phyloP scores from a whole-genome alignment of 257 asterid species.

The Nemophila menziesii region DNA sequence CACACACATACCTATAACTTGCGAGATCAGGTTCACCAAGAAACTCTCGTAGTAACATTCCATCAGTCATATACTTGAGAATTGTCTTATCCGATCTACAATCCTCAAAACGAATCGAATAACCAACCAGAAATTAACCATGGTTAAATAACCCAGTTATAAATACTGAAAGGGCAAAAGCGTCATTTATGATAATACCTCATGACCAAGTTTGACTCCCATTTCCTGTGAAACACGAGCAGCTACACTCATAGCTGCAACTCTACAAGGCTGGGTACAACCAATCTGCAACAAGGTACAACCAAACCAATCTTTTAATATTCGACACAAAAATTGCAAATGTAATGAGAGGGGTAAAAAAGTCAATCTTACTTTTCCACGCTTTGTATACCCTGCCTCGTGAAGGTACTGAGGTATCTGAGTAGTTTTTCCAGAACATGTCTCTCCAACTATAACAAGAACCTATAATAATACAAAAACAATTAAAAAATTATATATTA shows the following conservation, averaged over 20 bases:
- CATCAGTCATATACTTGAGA: conserved; percentile 90
- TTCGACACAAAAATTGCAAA: neutral
- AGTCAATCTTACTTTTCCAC: conserved; percentile 49
- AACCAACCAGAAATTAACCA: conserved; percentile 50
- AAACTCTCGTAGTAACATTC: conserved; percentile 83
- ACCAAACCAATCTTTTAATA: neutral
- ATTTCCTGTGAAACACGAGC: conserved; percentile 96
- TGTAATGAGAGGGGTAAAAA: neutral
- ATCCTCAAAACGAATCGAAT: conserved; percentile 91
- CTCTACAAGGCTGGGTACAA: conserved; percentile 95
- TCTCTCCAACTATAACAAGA: conserved; percentile 93
- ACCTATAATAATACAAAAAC: conserved; percentile 39
- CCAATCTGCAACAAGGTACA: conserved; percentile 46
- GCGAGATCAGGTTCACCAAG: conserved; percentile 92
- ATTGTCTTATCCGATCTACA: conserved; percentile 81
- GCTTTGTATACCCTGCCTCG: conserved; percentile 75
- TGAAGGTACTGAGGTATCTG: conserved; percentile 95
- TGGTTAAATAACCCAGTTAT: neutral
- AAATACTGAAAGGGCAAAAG: neutral
- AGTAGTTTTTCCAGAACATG: conserved; percentile 91
- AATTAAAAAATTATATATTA: conserved; percentile 2
- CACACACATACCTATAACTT: conserved; percentile 61
- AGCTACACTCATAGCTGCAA: conserved; percentile 99
- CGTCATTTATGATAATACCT: conserved; percentile 29
- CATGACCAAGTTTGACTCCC: conserved; percentile 99